phyloP scores from a whole-genome alignment of 2,329 filamentous ascomycete species.

The Cladosporium halotolerans region DNA sequence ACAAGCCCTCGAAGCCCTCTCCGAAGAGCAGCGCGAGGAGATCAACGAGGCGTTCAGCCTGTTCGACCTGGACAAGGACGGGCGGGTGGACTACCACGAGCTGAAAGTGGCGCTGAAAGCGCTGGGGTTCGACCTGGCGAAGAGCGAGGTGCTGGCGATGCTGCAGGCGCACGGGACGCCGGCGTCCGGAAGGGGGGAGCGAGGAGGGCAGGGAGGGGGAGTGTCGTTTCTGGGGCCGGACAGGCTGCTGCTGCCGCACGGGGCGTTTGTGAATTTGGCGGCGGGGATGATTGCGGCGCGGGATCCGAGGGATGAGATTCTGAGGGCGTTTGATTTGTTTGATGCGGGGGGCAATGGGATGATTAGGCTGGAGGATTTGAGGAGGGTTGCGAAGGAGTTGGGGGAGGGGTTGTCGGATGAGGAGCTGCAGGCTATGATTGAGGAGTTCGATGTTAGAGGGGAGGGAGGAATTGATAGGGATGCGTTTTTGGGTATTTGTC shows the following conservation, averaged over 20 bases:
- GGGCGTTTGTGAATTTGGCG: slow-evolving; percentile 65
- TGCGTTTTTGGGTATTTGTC: slow-evolving; percentile 61
- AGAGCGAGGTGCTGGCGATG: slow-evolving; percentile 73
- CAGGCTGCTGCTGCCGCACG: slow-evolving; percentile 66
- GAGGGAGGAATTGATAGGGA: slow-evolving; percentile 68
- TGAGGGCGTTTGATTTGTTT: slow-evolving; percentile 87
- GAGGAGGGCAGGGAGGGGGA: slow-evolving; percentile 7
- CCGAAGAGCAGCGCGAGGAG: slow-evolving; percentile 86
- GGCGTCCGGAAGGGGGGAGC: slow-evolving; percentile 18
- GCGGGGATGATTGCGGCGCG: slow-evolving; percentile 73
- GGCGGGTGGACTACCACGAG: slow-evolving; percentile 94
- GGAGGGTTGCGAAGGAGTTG: slow-evolving; percentile 80
- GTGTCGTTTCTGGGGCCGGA: slow-evolving; percentile 38
- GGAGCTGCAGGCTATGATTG: slow-evolving; percentile 91
- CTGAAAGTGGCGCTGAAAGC: slow-evolving; percentile 95
- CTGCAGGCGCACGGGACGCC: slow-evolving; percentile 75
- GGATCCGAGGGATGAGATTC: slow-evolving; percentile 84
- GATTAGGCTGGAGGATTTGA: slow-evolving; percentile 82
- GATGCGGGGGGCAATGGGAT: slow-evolving; percentile 87
- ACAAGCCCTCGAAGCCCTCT: slow-evolving; percentile 51
- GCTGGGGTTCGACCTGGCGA: slow-evolving; percentile 85
- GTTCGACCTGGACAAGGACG: slow-evolving; percentile 95
- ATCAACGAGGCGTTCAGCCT: slow-evolving; percentile 92
- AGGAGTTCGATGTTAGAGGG: slow-evolving; percentile 92
- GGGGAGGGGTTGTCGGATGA: slow-evolving; percentile 91